A percentile compares a stretch with the other conserved stretches of the same genome.
Conservation (phyloP, 1,284 basidiomycete genomes). For the Fomitopsis betulina region DNA sequence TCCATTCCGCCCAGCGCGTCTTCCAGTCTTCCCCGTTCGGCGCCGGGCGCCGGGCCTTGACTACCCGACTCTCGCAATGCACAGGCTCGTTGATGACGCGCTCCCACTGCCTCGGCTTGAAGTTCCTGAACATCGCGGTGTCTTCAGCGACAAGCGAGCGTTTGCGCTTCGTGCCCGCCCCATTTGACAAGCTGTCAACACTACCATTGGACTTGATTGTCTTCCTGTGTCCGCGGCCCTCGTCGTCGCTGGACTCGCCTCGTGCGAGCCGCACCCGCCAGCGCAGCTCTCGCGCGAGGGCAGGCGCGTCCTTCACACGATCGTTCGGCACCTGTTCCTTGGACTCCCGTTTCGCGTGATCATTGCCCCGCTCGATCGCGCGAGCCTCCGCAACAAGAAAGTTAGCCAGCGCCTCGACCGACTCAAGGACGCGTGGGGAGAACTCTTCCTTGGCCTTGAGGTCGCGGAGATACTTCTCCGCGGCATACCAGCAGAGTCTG, state of each 20-base stretch:
- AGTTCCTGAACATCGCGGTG: conserved; percentile 51
- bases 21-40: conserved; percentile 29
- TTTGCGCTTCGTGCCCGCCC: conserved; percentile 47
- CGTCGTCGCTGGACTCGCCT: conserved; percentile 69
- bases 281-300: conserved; percentile 75
- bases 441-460: conserved; percentile 64
- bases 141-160: conserved; percentile 33
- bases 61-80: conserved; percentile 33
- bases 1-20: conserved; percentile 33
- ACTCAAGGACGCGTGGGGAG: conserved; percentile 62
- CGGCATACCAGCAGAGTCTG: conserved; percentile 89
- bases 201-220: conserved; percentile 10
- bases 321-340: conserved; percentile 81
- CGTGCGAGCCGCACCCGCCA: conserved; percentile 71
- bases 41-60: conserved; percentile 32
- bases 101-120: conserved; percentile 65
- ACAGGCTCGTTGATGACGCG: conserved; percentile 37
- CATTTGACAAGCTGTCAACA: conserved; percentile 20
- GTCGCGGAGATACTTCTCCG: conserved; percentile 71
- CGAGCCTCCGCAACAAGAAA: conserved; percentile 79
- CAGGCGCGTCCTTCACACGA: conserved; percentile 72
- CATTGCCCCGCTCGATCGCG: conserved; percentile 60
- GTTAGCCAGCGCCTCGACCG: conserved; percentile 64
- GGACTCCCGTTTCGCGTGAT: conserved; percentile 62
- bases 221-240: conserved; percentile 36